A percentile compares a stretch with the other conserved stretches of the same genome.
These are phyloP conservation scores for Lactarius quietus DNA, from an alignment of 768 basidiomycete species.

Conservation along the genomic window DNA sequence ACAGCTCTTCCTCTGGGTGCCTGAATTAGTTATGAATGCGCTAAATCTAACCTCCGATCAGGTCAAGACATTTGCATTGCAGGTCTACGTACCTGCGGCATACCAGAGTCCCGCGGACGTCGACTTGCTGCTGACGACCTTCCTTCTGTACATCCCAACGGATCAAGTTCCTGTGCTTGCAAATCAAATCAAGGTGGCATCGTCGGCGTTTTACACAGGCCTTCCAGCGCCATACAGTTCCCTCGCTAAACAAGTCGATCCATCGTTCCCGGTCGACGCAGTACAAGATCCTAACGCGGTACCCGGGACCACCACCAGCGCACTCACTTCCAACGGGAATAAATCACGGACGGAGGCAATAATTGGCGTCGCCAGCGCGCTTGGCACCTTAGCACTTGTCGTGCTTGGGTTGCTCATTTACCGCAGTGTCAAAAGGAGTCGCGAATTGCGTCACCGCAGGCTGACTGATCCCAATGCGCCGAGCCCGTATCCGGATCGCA, in stretches of 20 bases:
- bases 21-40: conserved; percentile 45
- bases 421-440: conserved; percentile 61
- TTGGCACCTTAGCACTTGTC: conserved; percentile 74
- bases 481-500: conserved; percentile 43
- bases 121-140: conserved; percentile 59
- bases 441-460: conserved; percentile 66
- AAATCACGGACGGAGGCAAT: conserved; percentile 76
- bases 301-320: conserved; percentile 17
- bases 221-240: conserved; percentile 40
- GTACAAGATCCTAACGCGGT: conserved; percentile 39
- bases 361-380: conserved; percentile 82
- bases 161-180: conserved; percentile 56
- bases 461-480: conserved; percentile 50
- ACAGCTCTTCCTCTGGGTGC: conserved; percentile 77
- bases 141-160: conserved; percentile 63
- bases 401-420: conserved; percentile 71
- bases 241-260: conserved; percentile 67
- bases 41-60: conserved; percentile 38
- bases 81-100: conserved; percentile 61
- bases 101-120: conserved; percentile 51
- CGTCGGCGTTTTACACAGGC: conserved; percentile 63
- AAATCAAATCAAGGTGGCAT: conserved; percentile 55
- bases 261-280: conserved; percentile 55
- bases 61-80: conserved; percentile 54
- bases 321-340: conserved; percentile 30